Conservation (phyloP, 352 stramenopile species). For the Globisporangium megalacanthum region DNA sequence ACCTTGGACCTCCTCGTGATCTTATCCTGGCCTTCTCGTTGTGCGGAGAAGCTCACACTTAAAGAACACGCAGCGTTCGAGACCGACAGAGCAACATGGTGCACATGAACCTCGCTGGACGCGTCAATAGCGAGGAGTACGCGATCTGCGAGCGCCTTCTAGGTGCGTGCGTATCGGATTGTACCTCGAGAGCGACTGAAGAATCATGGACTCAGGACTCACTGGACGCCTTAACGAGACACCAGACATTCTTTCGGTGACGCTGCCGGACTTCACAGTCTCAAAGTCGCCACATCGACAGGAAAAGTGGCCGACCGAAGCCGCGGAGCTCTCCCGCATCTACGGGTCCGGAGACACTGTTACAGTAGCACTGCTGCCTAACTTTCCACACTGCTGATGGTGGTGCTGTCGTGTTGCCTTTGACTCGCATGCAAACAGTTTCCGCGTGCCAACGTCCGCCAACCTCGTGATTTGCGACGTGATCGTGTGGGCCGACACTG, state of each 20-base stretch:
- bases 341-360: conserved; percentile 35
- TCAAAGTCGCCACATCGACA: conserved; percentile 42
- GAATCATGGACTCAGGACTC: too few relatives aligned
- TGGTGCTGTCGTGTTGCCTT: not conserved
- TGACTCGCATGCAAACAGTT: conserved; percentile 7
- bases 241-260: conserved; percentile 51
- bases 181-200: too few relatives aligned
- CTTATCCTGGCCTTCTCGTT: not conserved
- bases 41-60: too few relatives aligned
- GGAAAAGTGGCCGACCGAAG: conserved; percentile 40
- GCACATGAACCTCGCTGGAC: conserved; percentile 28
- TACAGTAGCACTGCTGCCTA: too few relatives aligned
- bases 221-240: too few relatives aligned
- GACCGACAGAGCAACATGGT: not conserved
- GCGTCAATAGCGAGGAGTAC: conserved; percentile 69
- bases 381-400: too few relatives aligned
- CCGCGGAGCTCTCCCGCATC: conserved; percentile 33
- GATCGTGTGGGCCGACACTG: conserved; percentile 61
- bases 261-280: conserved; percentile 47
- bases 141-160: conserved; percentile 67
- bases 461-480: conserved; percentile 57
- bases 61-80: too few relatives aligned
- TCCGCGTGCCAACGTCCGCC: conserved; percentile 32
- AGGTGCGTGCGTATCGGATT: conserved; percentile 19
- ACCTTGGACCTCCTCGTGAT: not conserved